Base-by-base conservation (phyloP, 371 early-diverging fungal species). In the Rhizopus stolonifer region DNA sequence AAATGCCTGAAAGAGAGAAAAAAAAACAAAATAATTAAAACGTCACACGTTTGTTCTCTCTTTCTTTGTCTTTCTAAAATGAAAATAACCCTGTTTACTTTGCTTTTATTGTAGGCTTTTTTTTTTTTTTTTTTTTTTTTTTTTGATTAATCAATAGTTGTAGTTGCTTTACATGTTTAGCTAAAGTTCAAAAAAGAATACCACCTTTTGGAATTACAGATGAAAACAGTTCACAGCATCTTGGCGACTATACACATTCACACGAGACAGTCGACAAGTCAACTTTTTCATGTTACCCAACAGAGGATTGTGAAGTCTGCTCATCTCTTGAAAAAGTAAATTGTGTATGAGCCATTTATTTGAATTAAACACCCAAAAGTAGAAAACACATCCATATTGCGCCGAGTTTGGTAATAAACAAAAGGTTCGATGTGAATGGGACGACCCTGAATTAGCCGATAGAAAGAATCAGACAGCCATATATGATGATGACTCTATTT, bases 321-420 rank as follows among this genome's bases (percentile, higher is more conserved):
- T 59, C 64, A 1, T 61, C 74, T 5, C 45, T 77, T 33, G 77
- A 77, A 64, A 68, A 73, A 60, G 77, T 70, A 58, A 54, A 11
- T 24, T 23, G 11, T 34, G 8, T 33, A 0, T 34, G 13, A 7
- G 18, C 17, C 17, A 10, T 13, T 18, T 5, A 2, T 19, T 4
- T 25, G 11, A 14, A 23, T 18, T 8, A 11, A n/a, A 32, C 33
- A 21, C 10, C 4, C 19, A 2, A 9, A 14, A 23, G 14, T 29
- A 77, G 77, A 77, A 77, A 77, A 71, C 77, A 14, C 54, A 59
- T 26, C 58, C 65, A 2, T 71, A 71, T 56, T 77, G 77, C 56
- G 45, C 48, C 33, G 67, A 71, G 18, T 77, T 61, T 52, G 77
- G 77, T 4, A 77, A 73, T 44, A 77, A 71, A 43, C 61, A 77